These are phyloP conservation scores for Fusarium sp. DNA, from an alignment of 2,329 filamentous ascomycete species.

Conservation along the genomic window DNA sequence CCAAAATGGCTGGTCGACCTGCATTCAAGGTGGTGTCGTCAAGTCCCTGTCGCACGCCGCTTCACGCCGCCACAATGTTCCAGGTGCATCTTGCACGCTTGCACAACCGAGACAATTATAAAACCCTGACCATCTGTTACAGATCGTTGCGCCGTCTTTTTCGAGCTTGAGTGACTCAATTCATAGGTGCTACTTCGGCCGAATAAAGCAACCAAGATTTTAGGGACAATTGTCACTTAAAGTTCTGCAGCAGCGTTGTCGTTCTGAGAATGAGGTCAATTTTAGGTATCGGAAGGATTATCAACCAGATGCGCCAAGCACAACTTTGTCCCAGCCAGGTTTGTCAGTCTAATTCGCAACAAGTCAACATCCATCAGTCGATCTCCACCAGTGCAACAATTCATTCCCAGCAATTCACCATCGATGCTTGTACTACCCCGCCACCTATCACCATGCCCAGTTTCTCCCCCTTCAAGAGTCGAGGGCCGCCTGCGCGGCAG, in stretches of 20 bases:
- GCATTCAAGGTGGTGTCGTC: constrained; percentile 34
- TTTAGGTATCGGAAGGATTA: constrained; percentile 30
- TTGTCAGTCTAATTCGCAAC: constrained; percentile 14
- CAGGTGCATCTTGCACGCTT: constrained; percentile 26
- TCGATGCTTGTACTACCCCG: not conserved
- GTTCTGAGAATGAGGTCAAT: constrained; percentile 24
- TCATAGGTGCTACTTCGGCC: not conserved
- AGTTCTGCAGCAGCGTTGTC: not conserved
- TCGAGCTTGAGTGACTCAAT: not conserved
- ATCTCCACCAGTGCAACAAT: not conserved
- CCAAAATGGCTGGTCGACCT: constrained; percentile 11
- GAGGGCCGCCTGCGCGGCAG: constrained; percentile 46
- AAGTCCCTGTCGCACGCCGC: constrained; percentile 39
- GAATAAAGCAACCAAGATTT: not conserved
- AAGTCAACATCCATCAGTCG: not conserved
- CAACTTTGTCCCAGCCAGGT: not conserved
- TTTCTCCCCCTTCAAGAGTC: constrained; percentile 32
- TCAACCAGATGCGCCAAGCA: not conserved
- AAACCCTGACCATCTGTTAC: not conserved
- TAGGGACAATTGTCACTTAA: not conserved
- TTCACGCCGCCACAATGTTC: constrained; percentile 36
- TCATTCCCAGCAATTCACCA: not conserved
- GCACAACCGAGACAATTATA: not conserved
- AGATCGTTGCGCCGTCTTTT: not conserved
- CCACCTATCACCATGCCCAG: constrained; percentile 1